A percentile compares a stretch with the other conserved stretches of the same genome.
Evolutionary conservation across 306 rosid genomes (phyloP).

Genomic region (Medicago arabica): DNA sequence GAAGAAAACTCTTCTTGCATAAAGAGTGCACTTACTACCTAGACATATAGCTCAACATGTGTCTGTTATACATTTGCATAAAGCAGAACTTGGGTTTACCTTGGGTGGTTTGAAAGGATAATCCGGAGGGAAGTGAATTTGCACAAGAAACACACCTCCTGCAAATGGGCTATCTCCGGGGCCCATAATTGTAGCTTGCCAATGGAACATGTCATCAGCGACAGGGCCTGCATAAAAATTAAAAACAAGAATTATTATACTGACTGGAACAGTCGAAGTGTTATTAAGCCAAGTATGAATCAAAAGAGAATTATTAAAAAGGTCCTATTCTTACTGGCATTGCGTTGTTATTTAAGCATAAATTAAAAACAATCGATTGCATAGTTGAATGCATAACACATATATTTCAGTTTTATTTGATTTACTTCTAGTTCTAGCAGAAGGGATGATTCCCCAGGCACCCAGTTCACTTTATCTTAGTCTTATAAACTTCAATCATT

Average conservation of each 20-base stretch:
- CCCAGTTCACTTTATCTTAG: not conserved
- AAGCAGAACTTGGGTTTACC: conserved; percentile 35
- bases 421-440: not conserved
- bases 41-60: conserved; percentile 4
- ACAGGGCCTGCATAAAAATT: conserved; percentile 36
- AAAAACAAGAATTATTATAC: conserved; percentile 5
- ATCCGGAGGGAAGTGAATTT: conserved; percentile 60
- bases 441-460: not conserved
- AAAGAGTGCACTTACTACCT: not conserved
- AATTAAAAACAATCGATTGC: not conserved
- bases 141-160: conserved; percentile 56
- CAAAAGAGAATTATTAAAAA: not conserved
- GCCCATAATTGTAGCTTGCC: conserved; percentile 53
- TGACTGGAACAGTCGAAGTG: conserved; percentile 9
- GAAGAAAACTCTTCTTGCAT: not conserved
- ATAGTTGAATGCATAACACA: not conserved
- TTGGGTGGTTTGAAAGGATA: conserved; percentile 69
- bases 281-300: not conserved
- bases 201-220: conserved; percentile 40
- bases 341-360: not conserved
- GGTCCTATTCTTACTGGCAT: not conserved
- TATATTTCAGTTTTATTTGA: not conserved
- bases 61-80: not conserved
- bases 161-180: conserved; percentile 49
- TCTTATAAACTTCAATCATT: not conserved